Conservation (phyloP, 192 early-diverging fungal species). For the Glomus cerebriforme region DNA sequence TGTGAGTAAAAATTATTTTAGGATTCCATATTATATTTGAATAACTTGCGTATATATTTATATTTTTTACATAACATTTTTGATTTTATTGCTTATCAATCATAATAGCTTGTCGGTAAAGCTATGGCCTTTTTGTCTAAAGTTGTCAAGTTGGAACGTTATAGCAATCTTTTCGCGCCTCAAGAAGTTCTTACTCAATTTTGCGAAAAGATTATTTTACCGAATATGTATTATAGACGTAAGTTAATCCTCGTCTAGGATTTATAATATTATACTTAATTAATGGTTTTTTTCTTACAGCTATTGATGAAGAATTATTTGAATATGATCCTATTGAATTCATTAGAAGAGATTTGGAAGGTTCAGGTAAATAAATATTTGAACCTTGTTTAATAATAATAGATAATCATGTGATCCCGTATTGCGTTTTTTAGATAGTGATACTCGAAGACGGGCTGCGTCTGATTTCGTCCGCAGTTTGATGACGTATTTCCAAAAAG, state of each 20-base stretch:
- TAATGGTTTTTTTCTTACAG: constrained; percentile 36
- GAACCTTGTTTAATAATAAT: not conserved
- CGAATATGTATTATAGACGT: constrained; percentile 87
- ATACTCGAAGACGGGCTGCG: constrained; percentile 91
- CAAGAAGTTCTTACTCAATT: constrained; percentile 74
- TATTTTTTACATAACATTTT: not conserved
- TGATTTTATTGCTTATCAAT: not conserved
- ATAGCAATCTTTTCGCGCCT: constrained; percentile 73
- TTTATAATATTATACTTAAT: not conserved
- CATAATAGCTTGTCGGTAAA: constrained; percentile 76
- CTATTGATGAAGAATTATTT: constrained; percentile 90
- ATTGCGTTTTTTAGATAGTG: constrained; percentile 59
- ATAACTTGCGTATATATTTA: too few species aligned
- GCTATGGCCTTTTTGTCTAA: constrained; percentile 89
- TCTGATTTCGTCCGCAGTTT: constrained; percentile 91
- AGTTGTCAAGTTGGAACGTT: constrained; percentile 75
- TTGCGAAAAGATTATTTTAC: constrained; percentile 89
- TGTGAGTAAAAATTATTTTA: constrained; percentile 43
- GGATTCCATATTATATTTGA: not conserved
- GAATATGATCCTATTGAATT: constrained; percentile 97
- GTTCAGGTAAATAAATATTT: constrained; percentile 56
- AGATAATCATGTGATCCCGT: not conserved
- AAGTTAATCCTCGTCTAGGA: constrained; percentile 4
- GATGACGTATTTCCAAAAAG: constrained; percentile 80
- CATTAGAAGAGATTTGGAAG: constrained; percentile 90